Evolutionary conservation across 139 green algal species (phyloP), one percentile per base, ranked within the genome.

Genomic region (Desmodesmus armatus): DNA sequence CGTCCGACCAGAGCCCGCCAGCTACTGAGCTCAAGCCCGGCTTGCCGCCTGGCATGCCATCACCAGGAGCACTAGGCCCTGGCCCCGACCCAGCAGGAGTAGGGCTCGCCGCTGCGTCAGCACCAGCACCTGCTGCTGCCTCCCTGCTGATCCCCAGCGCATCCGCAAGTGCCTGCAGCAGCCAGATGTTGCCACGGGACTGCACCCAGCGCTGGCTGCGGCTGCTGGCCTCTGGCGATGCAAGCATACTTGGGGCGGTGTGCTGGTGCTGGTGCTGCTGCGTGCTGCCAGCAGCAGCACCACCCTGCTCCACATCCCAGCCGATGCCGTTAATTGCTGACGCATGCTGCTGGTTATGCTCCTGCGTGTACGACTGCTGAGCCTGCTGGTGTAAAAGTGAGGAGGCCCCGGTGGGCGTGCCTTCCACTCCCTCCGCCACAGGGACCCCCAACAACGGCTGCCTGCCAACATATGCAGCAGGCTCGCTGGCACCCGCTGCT

Each of bases 261-360:
- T n/a, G 65, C 65, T 74, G 9, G 21, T 74, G 65, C 65, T 47
- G n/a, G 15, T 43, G 65, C 65, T 74, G 65, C 29, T 74, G 65
- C 65, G 9, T 81, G 33, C 31, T 81, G 51, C 51, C 40, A 35
- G 21, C 51, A 37, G 49, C 74, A 67, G 31, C 74, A 44, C 49
- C 74, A 47, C 13, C 67, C 11, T 67, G 58, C 23, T 67, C 58
- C 5, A n/a, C 23, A 17, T 67, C 13, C 33, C n/a, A 43, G 70
- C 9, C 2, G 40, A 60, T 23, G 21, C 39, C 37, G 27, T 3
- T 31, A 13, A n/a, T 35, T 44, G 43, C 43, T 13, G 43, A 3
- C 17, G 13, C 27, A 40, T 81, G 1, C 51, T 69, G 51, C 43
- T 79, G 44, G 21, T 41, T 2, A 7, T 65, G 40, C 33, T 21